These are phyloP conservation scores for Sanghuangporus sanghuang DNA, from an alignment of 1,284 basidiomycete genomes.

Conservation along the genomic window DNA sequence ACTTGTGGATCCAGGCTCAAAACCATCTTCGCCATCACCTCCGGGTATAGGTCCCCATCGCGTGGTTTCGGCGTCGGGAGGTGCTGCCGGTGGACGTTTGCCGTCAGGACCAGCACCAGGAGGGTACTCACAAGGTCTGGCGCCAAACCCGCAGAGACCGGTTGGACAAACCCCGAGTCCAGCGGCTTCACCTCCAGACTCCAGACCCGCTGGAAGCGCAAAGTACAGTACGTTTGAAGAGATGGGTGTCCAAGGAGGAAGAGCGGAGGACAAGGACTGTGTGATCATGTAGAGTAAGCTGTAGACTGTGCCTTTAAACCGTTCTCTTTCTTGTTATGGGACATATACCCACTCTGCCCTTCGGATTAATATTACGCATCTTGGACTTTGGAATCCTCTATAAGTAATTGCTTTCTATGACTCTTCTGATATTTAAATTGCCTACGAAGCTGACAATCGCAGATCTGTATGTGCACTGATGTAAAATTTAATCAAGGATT, in stretches of 20 bases:
- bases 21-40: not conserved
- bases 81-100: slow-evolving; percentile 3
- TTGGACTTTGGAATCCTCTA: not conserved
- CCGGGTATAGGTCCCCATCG: not conserved
- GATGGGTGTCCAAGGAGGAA: slow-evolving; percentile 81
- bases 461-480: not conserved
- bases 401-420: not conserved
- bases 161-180: not conserved
- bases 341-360: not conserved
- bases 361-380: not conserved
- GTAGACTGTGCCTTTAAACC: not conserved
- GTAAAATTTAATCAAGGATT: not conserved
- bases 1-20: slow-evolving; percentile 26
- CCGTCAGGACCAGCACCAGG: slow-evolving; percentile 1
- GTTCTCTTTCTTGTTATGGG: not conserved
- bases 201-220: slow-evolving; percentile 21
- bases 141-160: not conserved
- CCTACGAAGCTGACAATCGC: not conserved
- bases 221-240: slow-evolving; percentile 84
- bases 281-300: slow-evolving; percentile 59
- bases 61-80: not conserved
- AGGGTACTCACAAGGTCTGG: not conserved
- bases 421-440: not conserved
- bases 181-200: slow-evolving; percentile 7
- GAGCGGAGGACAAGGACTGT: slow-evolving; percentile 77